Evolutionary conservation across 1,284 basidiomycete species (phyloP).

Genomic region (Melampsora larici-populina): DNA sequence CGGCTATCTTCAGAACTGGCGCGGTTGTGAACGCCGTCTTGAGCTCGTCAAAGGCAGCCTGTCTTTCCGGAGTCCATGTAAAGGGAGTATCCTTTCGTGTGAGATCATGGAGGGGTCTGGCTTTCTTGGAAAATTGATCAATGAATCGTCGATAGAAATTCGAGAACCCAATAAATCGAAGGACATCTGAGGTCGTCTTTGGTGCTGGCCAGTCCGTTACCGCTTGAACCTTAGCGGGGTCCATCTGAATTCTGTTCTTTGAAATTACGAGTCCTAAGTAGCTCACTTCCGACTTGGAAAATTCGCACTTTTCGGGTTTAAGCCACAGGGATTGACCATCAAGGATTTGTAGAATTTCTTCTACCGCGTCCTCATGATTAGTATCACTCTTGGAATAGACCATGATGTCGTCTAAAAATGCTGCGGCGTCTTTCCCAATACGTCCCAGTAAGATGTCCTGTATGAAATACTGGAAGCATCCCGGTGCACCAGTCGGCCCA

Average conservation of each 20-base stretch:
- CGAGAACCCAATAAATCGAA: conserved; percentile 54
- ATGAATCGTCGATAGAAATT: conserved; percentile 59
- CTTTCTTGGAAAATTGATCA: conserved; percentile 50
- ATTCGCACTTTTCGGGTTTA: not conserved
- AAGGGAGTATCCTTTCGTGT: conserved; percentile 44
- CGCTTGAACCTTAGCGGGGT: too few relatives aligned
- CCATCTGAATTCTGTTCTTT: conserved; percentile 58
- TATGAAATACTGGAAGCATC: too few relatives aligned
- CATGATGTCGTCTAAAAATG: conserved; percentile 7
- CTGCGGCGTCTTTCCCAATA: not conserved
- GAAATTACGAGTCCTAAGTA: conserved; percentile 54
- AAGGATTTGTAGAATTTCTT: not conserved
- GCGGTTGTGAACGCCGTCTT: not conserved
- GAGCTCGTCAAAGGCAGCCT: not conserved
- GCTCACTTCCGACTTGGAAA: not conserved
- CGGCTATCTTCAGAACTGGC: too few relatives aligned
- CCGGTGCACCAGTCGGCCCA: too few relatives aligned
- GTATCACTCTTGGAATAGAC: not conserved
- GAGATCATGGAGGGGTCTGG: conserved; percentile 50
- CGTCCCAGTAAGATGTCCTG: not conserved
- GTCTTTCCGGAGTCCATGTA: not conserved
- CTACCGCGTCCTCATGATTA: not conserved
- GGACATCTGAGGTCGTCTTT: too few relatives aligned
- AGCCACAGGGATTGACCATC: not conserved
- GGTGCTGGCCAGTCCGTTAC: conserved; percentile 57